Evolutionary conservation across 331 rosid species (phyloP).

Genomic region (Saraca asoca): DNA sequence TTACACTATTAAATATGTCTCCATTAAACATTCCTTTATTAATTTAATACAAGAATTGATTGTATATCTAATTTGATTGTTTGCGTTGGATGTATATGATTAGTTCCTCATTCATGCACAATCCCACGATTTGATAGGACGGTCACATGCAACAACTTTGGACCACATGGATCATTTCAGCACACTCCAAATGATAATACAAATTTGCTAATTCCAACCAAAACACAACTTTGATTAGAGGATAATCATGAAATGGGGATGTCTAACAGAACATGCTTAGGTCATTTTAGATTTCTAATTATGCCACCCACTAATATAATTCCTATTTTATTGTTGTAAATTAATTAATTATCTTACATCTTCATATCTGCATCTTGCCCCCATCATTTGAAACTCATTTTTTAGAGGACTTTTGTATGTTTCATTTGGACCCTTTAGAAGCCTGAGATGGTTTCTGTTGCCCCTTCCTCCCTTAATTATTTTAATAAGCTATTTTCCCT

Average conservation of each 20-base stretch:
- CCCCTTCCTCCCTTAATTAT: slow-evolving; percentile 7
- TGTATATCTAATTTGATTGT: too few species aligned
- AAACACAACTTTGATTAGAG: slow-evolving; percentile 50
- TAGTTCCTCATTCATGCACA: slow-evolving; percentile 60
- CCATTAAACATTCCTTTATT: too few species aligned
- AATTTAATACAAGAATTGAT: too few species aligned
- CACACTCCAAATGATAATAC: slow-evolving; percentile 22
- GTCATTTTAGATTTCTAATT: slow-evolving; percentile 45
- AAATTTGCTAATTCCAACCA: slow-evolving; percentile 34
- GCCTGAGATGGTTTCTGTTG: slow-evolving; percentile 42
- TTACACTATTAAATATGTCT: too few species aligned
- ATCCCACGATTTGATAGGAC: slow-evolving; percentile 42
- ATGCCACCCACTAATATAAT: slow-evolving; percentile 48
- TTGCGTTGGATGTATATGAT: slow-evolving; percentile 37
- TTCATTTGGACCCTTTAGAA: slow-evolving; percentile 16
- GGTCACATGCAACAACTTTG: slow-evolving; percentile 57
- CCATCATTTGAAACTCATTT: slow-evolving; percentile 49
- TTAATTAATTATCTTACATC: too few species aligned
- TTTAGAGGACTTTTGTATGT: slow-evolving; percentile 14
- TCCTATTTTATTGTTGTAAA: background rate
- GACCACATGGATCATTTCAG: slow-evolving; percentile 51
- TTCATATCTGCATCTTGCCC: slow-evolving; percentile 9
- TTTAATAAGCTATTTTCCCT: background rate
- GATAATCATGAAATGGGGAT: slow-evolving; percentile 59
- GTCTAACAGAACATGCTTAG: slow-evolving; percentile 62